Evolutionary conservation across 768 basidiomycete species (phyloP).

Genomic region (Glaciozyma antarctica): DNA sequence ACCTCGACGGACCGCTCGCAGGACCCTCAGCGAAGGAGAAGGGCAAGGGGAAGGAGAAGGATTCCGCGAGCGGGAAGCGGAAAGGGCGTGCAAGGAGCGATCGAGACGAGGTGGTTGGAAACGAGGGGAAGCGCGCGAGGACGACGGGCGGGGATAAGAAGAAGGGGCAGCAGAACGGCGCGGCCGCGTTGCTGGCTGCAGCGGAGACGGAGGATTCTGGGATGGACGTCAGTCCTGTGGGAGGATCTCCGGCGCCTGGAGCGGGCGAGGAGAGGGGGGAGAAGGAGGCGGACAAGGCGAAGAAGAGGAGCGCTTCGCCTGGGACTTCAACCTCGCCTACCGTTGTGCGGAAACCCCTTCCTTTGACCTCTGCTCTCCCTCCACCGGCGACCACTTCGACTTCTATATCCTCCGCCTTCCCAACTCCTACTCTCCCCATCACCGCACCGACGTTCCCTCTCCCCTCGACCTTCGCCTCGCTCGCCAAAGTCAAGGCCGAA

Average conservation of each 20-base stretch:
- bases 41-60: slow-evolving; percentile 17
- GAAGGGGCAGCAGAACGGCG: background rate
- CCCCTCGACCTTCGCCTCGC: background rate
- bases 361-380: background rate
- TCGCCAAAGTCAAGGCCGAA: background rate
- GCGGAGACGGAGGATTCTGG: too few relatives aligned
- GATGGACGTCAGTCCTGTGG: too few relatives aligned
- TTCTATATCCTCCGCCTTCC: background rate
- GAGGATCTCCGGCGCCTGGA: background rate
- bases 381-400: background rate
- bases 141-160: slow-evolving; percentile 6
- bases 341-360: too few relatives aligned
- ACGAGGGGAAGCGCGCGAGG: slow-evolving; percentile 4
- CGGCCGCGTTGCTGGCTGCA: background rate
- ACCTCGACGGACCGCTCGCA: background rate
- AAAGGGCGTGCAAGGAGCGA: slow-evolving; percentile 3
- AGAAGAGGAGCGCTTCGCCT: background rate
- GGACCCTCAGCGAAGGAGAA: background rate
- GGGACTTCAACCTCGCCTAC: background rate
- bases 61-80: background rate
- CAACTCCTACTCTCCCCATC: background rate
- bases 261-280: background rate
- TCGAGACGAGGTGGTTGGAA: background rate
- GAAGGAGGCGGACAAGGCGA: slow-evolving; percentile 9
- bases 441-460: background rate